phyloP scores from a whole-genome alignment of 2,329 filamentous ascomycete species.

The Didymella glomerata region DNA sequence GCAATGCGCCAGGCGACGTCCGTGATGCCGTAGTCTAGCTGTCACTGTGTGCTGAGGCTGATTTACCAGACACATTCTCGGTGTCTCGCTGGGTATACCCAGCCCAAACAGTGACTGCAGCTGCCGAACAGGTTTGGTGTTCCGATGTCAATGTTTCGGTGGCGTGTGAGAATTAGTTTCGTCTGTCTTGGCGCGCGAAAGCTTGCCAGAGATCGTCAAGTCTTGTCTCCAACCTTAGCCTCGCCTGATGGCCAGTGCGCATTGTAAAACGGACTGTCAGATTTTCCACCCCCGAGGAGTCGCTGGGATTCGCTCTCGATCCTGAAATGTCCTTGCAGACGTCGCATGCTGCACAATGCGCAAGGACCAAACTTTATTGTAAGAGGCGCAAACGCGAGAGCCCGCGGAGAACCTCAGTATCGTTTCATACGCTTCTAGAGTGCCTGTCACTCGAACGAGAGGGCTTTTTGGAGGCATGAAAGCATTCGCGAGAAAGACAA shows the following conservation, averaged over 20 bases:
- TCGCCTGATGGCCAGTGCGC: constrained; percentile 10
- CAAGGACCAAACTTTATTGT: constrained; percentile 1
- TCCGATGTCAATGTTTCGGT: constrained; percentile 42
- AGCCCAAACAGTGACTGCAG: constrained; percentile 6
- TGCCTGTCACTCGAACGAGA: background rate
- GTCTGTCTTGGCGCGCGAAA: constrained; percentile 40
- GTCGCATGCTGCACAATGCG: constrained; percentile 5
- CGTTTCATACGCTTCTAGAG: constrained; percentile 7
- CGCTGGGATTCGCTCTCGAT: background rate
- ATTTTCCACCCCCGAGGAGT: background rate
- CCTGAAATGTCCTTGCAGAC: background rate
- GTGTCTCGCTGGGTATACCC: constrained; percentile 24
- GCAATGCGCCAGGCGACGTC: constrained; percentile 5
- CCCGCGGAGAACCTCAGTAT: background rate
- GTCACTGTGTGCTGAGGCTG: constrained; percentile 14
- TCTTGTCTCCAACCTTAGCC: constrained; percentile 32
- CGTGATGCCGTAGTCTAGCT: constrained; percentile 13
- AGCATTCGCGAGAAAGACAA: background rate
- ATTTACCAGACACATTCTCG: constrained; percentile 19
- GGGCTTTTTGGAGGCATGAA: background rate
- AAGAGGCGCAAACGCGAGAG: background rate
- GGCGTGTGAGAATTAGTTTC: constrained; percentile 46
- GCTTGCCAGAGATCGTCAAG: constrained; percentile 34
- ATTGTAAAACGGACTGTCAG: background rate
- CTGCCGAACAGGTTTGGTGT: constrained; percentile 35